Evolutionary conservation across 345 rosid genomes (phyloP).

Genomic region (Aurinia saxatilis): DNA sequence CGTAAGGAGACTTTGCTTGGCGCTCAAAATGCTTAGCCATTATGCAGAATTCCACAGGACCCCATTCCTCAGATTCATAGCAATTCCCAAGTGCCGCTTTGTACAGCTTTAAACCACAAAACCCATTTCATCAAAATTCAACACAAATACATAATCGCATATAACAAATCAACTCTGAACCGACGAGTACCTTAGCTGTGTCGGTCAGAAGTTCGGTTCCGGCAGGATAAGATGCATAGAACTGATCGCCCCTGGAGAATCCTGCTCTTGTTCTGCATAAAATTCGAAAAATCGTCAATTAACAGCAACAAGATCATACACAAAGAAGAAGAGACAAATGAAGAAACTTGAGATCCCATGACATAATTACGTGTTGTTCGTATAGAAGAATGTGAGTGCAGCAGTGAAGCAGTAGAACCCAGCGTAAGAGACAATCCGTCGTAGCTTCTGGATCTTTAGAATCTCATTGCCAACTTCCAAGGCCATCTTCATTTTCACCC

Average conservation of each 20-base stretch:
- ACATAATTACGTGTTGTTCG: slow-evolving; percentile 81
- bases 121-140: background rate
- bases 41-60: slow-evolving; percentile 70
- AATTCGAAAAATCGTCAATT: background rate
- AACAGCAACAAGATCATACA: background rate
- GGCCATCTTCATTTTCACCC: slow-evolving; percentile 26
- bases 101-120: slow-evolving; percentile 45
- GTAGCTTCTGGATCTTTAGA: slow-evolving; percentile 75
- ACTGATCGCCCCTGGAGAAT: slow-evolving; percentile 79
- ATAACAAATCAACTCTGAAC: background rate
- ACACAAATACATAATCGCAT: background rate
- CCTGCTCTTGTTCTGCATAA: slow-evolving; percentile 81
- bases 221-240: slow-evolving; percentile 82
- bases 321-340: background rate
- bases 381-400: slow-evolving; percentile 52
- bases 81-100: slow-evolving; percentile 88
- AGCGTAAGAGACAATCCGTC: slow-evolving; percentile 63
- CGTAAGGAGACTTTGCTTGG: slow-evolving; percentile 86
- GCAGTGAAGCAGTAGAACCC: slow-evolving; percentile 63
- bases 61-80: slow-evolving; percentile 84
- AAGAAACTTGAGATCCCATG: background rate
- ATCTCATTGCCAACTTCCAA: slow-evolving; percentile 42
- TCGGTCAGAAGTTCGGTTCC: slow-evolving; percentile 91
- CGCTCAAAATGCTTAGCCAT: slow-evolving; percentile 92
- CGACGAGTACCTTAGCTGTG: slow-evolving; percentile 18